Evolutionary conservation across 176 grass and related monocot genomes (phyloP), one percentile per base, ranked within the genome.

Genomic region (Dactylis glomerata): DNA sequence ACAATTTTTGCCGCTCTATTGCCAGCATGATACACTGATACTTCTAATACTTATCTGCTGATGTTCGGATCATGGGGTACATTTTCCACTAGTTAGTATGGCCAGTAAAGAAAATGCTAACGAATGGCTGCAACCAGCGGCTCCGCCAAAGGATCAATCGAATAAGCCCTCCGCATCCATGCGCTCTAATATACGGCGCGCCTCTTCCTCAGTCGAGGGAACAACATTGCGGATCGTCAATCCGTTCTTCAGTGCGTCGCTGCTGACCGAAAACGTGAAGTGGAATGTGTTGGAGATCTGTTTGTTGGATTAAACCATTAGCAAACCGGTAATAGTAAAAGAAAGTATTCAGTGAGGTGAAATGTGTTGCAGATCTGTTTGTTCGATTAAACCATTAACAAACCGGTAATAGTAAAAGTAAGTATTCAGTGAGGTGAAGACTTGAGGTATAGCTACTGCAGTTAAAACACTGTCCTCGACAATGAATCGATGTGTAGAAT

Each of bases 261-360:
- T 83, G 54, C 86, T 78, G 46, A 96, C 93, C 14, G 93, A 94
- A 78, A 98, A 98, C 66, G 93, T 98, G 89, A 98, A 98, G 71
- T 94, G 92, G 32, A 96, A 99, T 63, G 88, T 96, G 86, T 99
- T 94, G 51, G 96, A 96, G 59, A 96, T 63, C 93, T 99, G 93
- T 23, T 34, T 23, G 20, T 84, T 47, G n/a, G 24, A 59, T 14
- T 8, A 50, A 23, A 78, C 20, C 1, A 23, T 76, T 51, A 88
- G 73, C 31, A 63, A 91, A 57, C 28, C 9, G 5, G 36, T 1
- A 55, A 68, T 3, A 54, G 26, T 52, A 2, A 52, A 17, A 55
- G 17, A 12, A 74, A 23, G 68, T 44, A 54, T 42, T 27, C 11
- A 4, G 52, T 0, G 20, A 47, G 24, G 22, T 75, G 52, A 47